These are phyloP conservation scores for Toxoplasma gondii DNA, from an alignment of 169 alveolate genomes.

Conservation along the genomic window DNA sequence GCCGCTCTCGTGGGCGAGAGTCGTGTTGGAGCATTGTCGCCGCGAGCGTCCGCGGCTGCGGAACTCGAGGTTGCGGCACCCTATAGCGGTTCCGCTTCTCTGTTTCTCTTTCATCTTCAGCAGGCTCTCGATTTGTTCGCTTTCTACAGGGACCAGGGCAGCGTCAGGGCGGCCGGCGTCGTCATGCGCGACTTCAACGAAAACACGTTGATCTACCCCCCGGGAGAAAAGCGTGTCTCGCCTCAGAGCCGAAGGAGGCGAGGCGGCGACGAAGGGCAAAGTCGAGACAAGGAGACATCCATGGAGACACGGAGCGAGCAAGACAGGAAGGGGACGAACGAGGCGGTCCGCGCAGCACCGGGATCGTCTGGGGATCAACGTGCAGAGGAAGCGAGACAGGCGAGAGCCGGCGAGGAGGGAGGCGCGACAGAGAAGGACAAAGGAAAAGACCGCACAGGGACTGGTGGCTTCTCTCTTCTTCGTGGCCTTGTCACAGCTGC, in stretches of 20 bases:
- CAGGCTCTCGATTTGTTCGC: not conserved
- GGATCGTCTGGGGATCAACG: not conserved
- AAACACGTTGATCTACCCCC: not conserved
- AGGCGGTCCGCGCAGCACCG: not conserved
- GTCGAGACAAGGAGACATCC: not conserved
- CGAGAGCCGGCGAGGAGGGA: not conserved
- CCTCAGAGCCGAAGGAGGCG: not conserved
- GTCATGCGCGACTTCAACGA: not conserved
- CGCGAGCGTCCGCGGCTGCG: not conserved
- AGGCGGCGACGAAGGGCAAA: not conserved
- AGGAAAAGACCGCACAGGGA: not conserved
- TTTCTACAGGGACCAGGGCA: not conserved
- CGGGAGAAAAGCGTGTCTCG: not conserved
- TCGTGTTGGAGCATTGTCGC: not conserved
- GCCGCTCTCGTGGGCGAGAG: not conserved
- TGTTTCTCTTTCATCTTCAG: constrained; percentile 1
- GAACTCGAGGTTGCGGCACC: not conserved
- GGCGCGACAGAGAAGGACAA: not conserved
- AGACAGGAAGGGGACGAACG: not conserved
- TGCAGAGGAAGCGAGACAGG: not conserved
- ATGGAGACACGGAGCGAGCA: not conserved
- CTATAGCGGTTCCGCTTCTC: not conserved
- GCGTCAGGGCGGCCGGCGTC: constrained; percentile 23
- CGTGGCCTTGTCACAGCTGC: constrained; percentile 35
- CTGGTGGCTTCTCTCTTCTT: not conserved